These are phyloP conservation scores for Pyrenochaeta sp. DNA, from an alignment of 2,329 filamentous ascomycete species.

Conservation along the genomic window DNA sequence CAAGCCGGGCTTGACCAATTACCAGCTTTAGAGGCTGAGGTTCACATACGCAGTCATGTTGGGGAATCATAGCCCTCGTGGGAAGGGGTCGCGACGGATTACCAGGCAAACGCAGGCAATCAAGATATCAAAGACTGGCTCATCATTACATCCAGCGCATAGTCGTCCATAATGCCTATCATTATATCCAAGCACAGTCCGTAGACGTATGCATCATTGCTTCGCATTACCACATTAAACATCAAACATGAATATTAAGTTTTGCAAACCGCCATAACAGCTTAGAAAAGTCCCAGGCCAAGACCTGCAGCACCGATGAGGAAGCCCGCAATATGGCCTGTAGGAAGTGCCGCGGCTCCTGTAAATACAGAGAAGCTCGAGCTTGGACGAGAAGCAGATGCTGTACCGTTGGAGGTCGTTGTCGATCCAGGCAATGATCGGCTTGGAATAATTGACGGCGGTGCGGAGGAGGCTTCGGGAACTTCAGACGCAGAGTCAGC, in stretches of 20 bases:
- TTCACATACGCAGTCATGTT: too few relatives aligned
- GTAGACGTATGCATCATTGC: conserved; percentile 1
- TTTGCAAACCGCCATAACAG: background rate
- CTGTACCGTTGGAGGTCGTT: conserved; percentile 4
- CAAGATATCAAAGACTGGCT: background rate
- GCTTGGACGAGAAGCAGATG: conserved; percentile 11
- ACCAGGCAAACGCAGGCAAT: background rate
- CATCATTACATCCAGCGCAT: background rate
- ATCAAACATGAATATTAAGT: conserved; percentile 7
- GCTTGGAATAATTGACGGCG: conserved; percentile 12
- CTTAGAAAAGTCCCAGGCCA: conserved; percentile 33
- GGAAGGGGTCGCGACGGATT: too few relatives aligned
- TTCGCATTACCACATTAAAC: conserved; percentile 15
- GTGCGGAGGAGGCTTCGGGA: conserved; percentile 5
- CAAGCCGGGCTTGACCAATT: too few relatives aligned
- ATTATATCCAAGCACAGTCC: conserved; percentile 6
- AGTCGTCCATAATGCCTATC: background rate
- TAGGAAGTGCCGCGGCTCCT: conserved; percentile 21
- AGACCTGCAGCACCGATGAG: conserved; percentile 35
- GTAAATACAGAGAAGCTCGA: conserved; percentile 13
- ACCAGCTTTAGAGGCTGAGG: too few relatives aligned
- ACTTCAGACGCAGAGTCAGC: conserved; percentile 34
- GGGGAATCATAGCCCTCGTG: too few relatives aligned
- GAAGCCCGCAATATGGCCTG: conserved; percentile 27
- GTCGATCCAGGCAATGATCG: conserved; percentile 17